Evolutionary conservation across 1,284 basidiomycete genomes (phyloP).

Genomic region (Microbotryum intermedium): DNA sequence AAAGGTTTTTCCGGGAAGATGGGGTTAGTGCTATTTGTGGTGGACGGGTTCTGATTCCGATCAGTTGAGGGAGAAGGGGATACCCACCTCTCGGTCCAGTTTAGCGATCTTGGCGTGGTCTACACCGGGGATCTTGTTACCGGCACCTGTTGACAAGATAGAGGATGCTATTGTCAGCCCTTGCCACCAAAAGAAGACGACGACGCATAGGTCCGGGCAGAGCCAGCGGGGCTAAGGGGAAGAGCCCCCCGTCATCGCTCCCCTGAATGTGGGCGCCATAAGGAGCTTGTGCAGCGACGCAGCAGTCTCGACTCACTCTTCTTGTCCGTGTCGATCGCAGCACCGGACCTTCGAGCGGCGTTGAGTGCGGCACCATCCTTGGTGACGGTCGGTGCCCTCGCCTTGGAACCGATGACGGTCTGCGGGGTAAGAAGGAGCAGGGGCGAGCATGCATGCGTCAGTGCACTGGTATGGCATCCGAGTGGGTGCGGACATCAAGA

Average conservation of each 20-base stretch:
- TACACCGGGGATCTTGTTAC: constrained; percentile 45
- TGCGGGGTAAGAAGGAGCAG: constrained; percentile 32
- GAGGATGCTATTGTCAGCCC: background rate
- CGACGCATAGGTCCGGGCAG: too few relatives aligned
- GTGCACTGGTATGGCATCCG: too few relatives aligned
- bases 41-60: background rate
- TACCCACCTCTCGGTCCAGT: constrained; percentile 62
- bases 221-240: too few relatives aligned
- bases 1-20: too few relatives aligned
- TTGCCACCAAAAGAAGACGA: background rate
- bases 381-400: constrained; percentile 51
- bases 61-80: background rate
- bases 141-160: constrained; percentile 3
- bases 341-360: constrained; percentile 42
- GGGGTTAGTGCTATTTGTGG: background rate
- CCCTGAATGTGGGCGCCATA: too few relatives aligned
- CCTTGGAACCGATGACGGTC: constrained; percentile 66
- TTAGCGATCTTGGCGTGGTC: constrained; percentile 91
- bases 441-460: background rate
- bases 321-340: constrained; percentile 43
- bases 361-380: constrained; percentile 35
- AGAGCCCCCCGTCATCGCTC: background rate
- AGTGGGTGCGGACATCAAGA: background rate
- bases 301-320: constrained; percentile 35
- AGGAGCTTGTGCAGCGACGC: background rate